Evolutionary conservation across 2,329 filamentous ascomycete species (phyloP), one percentile per base, ranked within the genome.

Genomic region (Didymella sp.): DNA sequence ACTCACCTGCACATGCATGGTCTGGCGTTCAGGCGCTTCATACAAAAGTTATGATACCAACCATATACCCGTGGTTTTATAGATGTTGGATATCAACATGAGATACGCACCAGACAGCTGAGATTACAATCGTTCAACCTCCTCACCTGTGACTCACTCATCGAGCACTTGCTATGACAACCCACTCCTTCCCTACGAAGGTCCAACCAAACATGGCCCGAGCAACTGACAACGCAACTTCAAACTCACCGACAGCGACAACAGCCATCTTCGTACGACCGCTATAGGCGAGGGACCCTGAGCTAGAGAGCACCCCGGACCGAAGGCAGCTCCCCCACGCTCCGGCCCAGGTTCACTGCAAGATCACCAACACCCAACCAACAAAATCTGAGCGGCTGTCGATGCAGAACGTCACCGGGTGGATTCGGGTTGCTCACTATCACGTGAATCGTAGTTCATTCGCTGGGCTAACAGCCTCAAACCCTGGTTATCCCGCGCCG

Each of bases 21-120:
- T 65, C 45, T 45, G 70, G 70, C 67, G 68, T 71, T 70, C 25
- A 62, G 65, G 63, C 61, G 62, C 62, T 58, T 67, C 59, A 60
- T 60, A 62, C 47, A 63, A 65, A 69, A 66, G 59, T 63, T 60
- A 60, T 64, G 65, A 70, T 69, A 68, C 58, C 65, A 67, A 62
- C 48, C 55, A 68, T 51, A 56, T 42, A 56, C 44, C 42, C 41
- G 52, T 61, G 62, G 59, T 63, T 62, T 54, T 33, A 63, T 42
- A 54, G 48, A 51, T 42, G 28, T 27, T 19, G 13, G 13, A 49
- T 22, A 15, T 31, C 37, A 38, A 44, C 37, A 49, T 31, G 35
- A 42, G 30, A 25, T 19, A 19, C 13, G 42, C 42, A 13, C 22
- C 27, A 24, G 33, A 27, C 41, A 45, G 27, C 33, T 30, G 27